These are phyloP conservation scores for Aspergillus ibericus DNA, from an alignment of 2,329 filamentous ascomycete genomes.

Conservation along the genomic window DNA sequence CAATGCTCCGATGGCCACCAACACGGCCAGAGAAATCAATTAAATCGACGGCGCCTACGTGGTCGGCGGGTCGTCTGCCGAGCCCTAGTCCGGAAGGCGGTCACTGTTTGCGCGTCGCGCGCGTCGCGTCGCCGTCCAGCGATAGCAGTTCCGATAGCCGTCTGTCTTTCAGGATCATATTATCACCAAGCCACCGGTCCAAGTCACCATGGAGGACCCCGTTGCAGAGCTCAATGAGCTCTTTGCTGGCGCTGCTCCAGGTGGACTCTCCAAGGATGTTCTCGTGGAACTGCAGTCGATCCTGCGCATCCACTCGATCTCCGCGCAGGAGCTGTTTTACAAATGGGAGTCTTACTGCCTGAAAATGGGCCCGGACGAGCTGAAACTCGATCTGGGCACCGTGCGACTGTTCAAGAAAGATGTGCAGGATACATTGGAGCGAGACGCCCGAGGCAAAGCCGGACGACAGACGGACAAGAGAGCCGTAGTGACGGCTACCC, in stretches of 20 bases:
- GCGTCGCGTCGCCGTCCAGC: neutral
- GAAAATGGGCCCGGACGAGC: constrained; percentile 83
- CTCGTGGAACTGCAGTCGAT: constrained; percentile 81
- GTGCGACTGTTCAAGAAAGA: constrained; percentile 80
- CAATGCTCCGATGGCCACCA: neutral
- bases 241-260: constrained; percentile 57
- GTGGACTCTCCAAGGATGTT: constrained; percentile 72
- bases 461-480: constrained; percentile 64
- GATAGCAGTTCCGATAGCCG: neutral
- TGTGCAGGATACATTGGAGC: constrained; percentile 79
- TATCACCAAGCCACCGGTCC: neutral
- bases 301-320: constrained; percentile 76
- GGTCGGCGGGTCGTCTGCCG: neutral
- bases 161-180: neutral
- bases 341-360: constrained; percentile 99
- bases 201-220: constrained; percentile 48
- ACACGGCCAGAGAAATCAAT: neutral
- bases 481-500: constrained; percentile 55
- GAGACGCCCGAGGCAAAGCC: constrained; percentile 67
- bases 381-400: constrained; percentile 67
- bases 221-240: constrained; percentile 57
- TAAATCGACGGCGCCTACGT: neutral
- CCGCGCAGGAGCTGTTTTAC: constrained; percentile 85
- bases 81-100: neutral
- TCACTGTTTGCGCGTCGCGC: neutral